Base-by-base conservation (phyloP, 2,329 filamentous ascomycete species). In the Exophiala sp. region DNA sequence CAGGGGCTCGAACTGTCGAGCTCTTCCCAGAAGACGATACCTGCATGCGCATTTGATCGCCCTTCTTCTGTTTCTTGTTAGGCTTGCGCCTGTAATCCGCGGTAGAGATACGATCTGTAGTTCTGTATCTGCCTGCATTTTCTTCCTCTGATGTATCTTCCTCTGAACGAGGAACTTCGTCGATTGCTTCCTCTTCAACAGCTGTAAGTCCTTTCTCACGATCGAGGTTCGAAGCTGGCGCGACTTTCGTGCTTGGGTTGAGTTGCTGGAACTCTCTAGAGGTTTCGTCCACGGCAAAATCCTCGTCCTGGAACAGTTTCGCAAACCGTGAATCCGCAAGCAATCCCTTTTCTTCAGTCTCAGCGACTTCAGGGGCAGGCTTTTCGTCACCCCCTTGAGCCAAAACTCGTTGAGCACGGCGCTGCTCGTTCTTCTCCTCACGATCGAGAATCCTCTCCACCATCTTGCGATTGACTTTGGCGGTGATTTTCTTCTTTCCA, bases 201-300 rank as follows among this genome's bases (percentile, higher is more conserved):
- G 81, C 83, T 0, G 83, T 86, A 51, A 85, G 76, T 16, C 79
- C 80, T 35, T 73, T 71, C 53, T 75, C 72, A 46, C 70, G 70
- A 43, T 63, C 53, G 10, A 58, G 43, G 34, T 63, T 59, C 12
- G 55, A 61, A 38, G 65, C 45, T 3, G 65, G 53, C 5, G 66
- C 48, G 12, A 64, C 63, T 33, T 75, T 81, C 6, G 89, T 94
- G 71, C 89, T 95, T 3, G 94, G 90, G 68, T 99, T 99, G 72
- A 95, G 84, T 42, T 86, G 80, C 55, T 85, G 83, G 77, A 95
- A 99, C 70, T 97, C 92, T 65, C 84, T 80, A 60, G 87, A 95
- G 36, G 76, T 86, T 73, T 99, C 94, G 69, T 99, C 92, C 55
- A 99, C 88, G 64, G 83, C 83, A 71, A 96, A 97, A 53, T 95